Evolutionary conservation across 768 basidiomycete genomes (phyloP).

Genomic region (Boletellus ananiceps): DNA sequence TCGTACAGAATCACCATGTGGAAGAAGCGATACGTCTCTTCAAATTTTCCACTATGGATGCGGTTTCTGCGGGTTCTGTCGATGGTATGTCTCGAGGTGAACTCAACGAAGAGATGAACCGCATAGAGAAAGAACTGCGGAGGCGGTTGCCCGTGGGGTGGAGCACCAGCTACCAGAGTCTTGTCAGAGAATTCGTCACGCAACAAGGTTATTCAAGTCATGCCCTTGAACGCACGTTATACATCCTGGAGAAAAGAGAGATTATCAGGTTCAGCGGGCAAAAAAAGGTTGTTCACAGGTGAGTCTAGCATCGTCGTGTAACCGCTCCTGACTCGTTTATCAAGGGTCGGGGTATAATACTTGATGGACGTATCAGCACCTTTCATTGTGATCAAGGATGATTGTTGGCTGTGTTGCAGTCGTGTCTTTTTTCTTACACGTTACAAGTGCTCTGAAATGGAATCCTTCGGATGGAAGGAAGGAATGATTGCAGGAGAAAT

Average conservation of each 20-base stretch:
- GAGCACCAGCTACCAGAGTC: constrained; percentile 93
- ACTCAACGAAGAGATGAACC: constrained; percentile 87
- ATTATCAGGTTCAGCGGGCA: constrained; percentile 70
- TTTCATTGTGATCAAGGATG: not conserved
- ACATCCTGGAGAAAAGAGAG: constrained; percentile 91
- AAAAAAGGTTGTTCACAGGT: constrained; percentile 57
- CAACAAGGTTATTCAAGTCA: constrained; percentile 89
- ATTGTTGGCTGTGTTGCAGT: not conserved
- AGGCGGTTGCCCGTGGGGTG: constrained; percentile 88
- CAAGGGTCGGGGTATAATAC: constrained; percentile 29
- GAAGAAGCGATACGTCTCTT: constrained; percentile 97
- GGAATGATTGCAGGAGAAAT: no score
- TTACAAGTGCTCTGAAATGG: no score
- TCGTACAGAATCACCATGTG: constrained; percentile 89
- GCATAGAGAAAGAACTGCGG: constrained; percentile 83
- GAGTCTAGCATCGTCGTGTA: constrained; percentile 3
- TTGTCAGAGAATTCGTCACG: constrained; percentile 89
- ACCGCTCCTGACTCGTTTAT: constrained; percentile 1
- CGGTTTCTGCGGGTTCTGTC: constrained; percentile 88
- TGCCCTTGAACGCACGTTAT: constrained; percentile 87
- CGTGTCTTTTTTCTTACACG: not conserved
- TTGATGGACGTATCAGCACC: not conserved
- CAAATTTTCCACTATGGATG: constrained; percentile 99
- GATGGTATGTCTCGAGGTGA: constrained; percentile 91
- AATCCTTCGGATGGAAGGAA: no score